A percentile compares a stretch with the other conserved stretches of the same genome.
phyloP scores from a whole-genome alignment of 129 eudicot species.

The Chrysanthemum makinoi region DNA sequence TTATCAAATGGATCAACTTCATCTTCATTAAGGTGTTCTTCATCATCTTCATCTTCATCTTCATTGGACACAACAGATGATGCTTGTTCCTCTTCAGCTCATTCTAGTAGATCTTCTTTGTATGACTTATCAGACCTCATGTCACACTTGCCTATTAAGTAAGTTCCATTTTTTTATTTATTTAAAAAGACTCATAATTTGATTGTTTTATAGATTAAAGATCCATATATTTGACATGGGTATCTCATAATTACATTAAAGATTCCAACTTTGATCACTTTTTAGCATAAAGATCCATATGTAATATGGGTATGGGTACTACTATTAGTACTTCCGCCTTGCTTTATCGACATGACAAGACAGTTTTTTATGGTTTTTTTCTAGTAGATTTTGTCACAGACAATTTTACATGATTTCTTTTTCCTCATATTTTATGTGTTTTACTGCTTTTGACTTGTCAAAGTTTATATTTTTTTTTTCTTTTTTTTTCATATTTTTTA shows the following conservation, averaged over 20 bases:
- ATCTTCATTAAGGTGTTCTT: neutral
- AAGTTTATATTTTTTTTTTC: no score
- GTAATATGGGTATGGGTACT: no score
- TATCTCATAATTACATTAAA: no score
- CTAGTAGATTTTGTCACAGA: no score
- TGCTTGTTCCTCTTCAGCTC: slow-evolving; percentile 54
- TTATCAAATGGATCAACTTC: slow-evolving; percentile 30
- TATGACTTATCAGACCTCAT: slow-evolving; percentile 71
- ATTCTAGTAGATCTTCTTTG: slow-evolving; percentile 43
- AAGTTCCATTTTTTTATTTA: slow-evolving; percentile 29
- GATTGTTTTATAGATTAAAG: neutral
- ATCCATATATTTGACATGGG: neutral
- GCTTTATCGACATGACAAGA: no score
- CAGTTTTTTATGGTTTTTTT: no score
- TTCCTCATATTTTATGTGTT: no score
- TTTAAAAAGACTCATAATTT: neutral
- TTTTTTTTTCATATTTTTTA: no score
- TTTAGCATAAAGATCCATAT: neutral
- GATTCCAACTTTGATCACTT: neutral
- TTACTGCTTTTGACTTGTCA: no score
- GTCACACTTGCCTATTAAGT: slow-evolving; percentile 81
- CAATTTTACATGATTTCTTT: no score
- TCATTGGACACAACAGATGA: slow-evolving; percentile 51
- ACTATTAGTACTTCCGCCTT: no score
- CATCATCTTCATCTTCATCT: slow-evolving; percentile 47